Evolutionary conservation across 1,139 yeast species (phyloP).

Genomic region (Dujonia santamariae): DNA sequence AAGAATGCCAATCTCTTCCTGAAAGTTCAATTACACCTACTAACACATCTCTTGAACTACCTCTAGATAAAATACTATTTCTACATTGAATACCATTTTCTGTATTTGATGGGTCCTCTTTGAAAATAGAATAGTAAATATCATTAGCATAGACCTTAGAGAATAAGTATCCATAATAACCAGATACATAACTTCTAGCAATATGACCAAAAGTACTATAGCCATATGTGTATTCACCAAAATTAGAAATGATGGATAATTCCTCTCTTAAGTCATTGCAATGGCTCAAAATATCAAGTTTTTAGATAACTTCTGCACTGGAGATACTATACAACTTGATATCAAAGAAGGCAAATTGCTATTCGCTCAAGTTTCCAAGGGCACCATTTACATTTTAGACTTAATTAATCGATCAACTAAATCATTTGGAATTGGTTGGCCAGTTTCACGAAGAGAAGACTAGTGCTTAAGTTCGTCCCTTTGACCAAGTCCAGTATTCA

Average conservation of each 20-base stretch:
- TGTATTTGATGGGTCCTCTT: constrained; percentile 62
- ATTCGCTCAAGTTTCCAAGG: constrained; percentile 65
- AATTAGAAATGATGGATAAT: constrained; percentile 55
- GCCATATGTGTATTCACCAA: constrained; percentile 56
- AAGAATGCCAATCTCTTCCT: constrained; percentile 78
- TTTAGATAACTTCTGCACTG: constrained; percentile 33
- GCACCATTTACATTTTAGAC: constrained; percentile 80
- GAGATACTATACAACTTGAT: constrained; percentile 62
- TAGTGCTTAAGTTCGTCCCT: constrained; percentile 52
- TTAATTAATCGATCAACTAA: constrained; percentile 58
- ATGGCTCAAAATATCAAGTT: constrained; percentile 44
- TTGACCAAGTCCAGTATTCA: constrained; percentile 87
- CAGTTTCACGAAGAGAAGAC: constrained; percentile 65
- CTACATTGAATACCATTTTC: constrained; percentile 64
- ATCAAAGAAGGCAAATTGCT: constrained; percentile 76
- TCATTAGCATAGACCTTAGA: constrained; percentile 84
- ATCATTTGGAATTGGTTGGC: constrained; percentile 55
- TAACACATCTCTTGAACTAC: constrained; percentile 70
- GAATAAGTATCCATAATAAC: constrained; percentile 85
- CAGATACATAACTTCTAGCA: constrained; percentile 82
- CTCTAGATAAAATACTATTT: constrained; percentile 64
- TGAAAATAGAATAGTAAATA: constrained; percentile 72
- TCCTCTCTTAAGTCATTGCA: constrained; percentile 69
- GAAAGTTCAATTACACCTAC: constrained; percentile 62
- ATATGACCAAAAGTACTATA: constrained; percentile 79